Evolutionary conservation across 2,329 filamentous ascomycete species (phyloP).

Genomic region (Colletotrichum camelliae): DNA sequence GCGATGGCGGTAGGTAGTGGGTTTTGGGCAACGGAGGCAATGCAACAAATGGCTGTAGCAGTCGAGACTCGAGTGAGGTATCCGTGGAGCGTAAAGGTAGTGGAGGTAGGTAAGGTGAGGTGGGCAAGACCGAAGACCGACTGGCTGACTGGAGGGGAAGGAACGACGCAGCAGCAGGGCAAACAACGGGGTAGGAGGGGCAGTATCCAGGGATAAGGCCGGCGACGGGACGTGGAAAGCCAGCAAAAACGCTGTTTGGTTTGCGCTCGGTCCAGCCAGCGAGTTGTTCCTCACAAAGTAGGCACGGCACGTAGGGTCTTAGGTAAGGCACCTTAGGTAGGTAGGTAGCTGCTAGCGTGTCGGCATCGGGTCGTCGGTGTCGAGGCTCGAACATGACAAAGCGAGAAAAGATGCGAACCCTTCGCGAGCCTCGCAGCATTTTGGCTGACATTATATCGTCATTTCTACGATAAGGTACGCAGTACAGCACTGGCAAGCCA

Average conservation of each 20-base stretch:
- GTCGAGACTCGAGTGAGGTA: neutral
- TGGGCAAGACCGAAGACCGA: neutral
- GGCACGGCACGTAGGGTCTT: neutral
- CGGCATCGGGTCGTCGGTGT: neutral
- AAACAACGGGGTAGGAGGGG: conserved; percentile 16
- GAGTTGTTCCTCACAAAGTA: neutral
- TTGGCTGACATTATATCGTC: neutral
- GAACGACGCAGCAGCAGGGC: conserved; percentile 5
- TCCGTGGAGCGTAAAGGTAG: neutral
- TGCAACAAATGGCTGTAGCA: neutral
- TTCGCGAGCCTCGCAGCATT: neutral
- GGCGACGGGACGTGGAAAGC: neutral
- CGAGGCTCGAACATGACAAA: neutral
- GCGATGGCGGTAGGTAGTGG: neutral
- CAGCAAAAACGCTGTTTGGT: conserved; percentile 8
- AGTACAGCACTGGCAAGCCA: neutral
- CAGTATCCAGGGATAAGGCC: conserved; percentile 14
- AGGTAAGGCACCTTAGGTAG: neutral
- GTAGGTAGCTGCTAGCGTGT: neutral
- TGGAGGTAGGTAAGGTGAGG: neutral
- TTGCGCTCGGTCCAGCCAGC: conserved; percentile 14
- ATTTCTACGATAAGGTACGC: neutral
- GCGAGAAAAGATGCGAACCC: neutral
- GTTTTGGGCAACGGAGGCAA: neutral
- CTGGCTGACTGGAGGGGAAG: conserved; percentile 1